Conservation (phyloP, 768 basidiomycete genomes). For the Psilocybe cyanescens region DNA sequence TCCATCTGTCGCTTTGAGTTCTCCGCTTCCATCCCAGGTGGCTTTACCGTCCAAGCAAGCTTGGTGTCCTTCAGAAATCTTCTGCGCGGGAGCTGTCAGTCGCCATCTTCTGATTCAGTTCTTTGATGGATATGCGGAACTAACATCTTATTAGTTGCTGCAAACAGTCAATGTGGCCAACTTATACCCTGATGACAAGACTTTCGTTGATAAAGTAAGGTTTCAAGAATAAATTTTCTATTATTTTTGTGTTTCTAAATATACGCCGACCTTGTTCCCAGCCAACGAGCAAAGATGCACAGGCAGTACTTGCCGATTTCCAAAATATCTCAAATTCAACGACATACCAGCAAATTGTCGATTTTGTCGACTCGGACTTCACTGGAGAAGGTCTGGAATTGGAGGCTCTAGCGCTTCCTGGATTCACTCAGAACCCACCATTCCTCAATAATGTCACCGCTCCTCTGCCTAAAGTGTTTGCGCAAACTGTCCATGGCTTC, state of each 20-base stretch:
- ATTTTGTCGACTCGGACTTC: constrained; percentile 78
- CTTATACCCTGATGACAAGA: constrained; percentile 82
- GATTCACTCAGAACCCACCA: constrained; percentile 64
- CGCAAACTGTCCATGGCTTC: constrained; percentile 81
- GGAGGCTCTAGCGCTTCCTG: constrained; percentile 57
- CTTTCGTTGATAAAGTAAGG: constrained; percentile 75
- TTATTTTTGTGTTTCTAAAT: neutral
- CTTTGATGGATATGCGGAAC: constrained; percentile 9
- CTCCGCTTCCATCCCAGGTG: constrained; percentile 66
- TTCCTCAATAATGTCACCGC: constrained; percentile 76
- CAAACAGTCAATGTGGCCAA: constrained; percentile 86
- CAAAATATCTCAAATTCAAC: constrained; percentile 46
- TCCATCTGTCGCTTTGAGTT: constrained; percentile 56
- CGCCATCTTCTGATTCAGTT: constrained; percentile 5
- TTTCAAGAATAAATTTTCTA: neutral
- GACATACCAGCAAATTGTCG: constrained; percentile 67
- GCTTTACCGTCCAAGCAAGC: constrained; percentile 68
- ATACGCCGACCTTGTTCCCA: constrained; percentile 29
- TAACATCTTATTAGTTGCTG: constrained; percentile 54
- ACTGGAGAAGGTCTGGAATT: constrained; percentile 87
- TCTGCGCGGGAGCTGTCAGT: constrained; percentile 78
- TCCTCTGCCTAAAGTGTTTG: constrained; percentile 69
- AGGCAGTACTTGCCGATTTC: constrained; percentile 75
- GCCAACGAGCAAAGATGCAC: constrained; percentile 72
- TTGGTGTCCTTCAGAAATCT: constrained; percentile 80